Evolutionary conservation across 2,329 filamentous ascomycete genomes (phyloP).

Genomic region (Trichoderma lentiforme): DNA sequence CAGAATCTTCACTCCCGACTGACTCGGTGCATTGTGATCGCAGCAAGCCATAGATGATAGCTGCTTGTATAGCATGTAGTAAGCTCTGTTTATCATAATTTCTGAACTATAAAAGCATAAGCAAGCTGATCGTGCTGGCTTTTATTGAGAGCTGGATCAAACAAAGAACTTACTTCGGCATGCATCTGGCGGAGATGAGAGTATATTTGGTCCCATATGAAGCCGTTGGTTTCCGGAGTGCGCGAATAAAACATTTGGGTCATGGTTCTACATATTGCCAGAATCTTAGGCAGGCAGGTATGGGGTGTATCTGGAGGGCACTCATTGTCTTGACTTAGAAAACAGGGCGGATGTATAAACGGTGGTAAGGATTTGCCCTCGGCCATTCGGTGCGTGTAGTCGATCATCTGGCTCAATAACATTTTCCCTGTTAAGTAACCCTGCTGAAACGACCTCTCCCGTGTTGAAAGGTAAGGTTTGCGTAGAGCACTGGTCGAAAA

Average conservation of each 20-base stretch:
- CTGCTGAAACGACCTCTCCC: background rate
- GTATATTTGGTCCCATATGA: constrained; percentile 10
- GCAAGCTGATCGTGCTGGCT: background rate
- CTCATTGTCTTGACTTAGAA: background rate
- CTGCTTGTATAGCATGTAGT: background rate
- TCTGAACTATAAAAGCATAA: background rate
- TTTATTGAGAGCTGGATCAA: background rate
- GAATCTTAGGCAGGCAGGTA: background rate
- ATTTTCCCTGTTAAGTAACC: constrained; percentile 3
- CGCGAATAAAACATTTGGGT: constrained; percentile 1
- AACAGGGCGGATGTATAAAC: constrained; percentile 4
- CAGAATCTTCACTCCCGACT: background rate
- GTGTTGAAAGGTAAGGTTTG: background rate
- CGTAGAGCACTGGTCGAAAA: background rate
- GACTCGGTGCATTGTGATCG: background rate
- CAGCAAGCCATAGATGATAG: background rate
- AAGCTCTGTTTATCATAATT: background rate
- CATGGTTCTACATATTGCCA: background rate
- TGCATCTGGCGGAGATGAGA: background rate
- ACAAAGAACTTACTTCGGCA: background rate
- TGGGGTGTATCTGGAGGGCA: background rate
- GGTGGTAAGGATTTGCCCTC: constrained; percentile 1
- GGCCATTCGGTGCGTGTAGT: constrained; percentile 4
- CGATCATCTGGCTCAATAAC: background rate
- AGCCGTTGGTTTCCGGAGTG: background rate